phyloP scores from a whole-genome alignment of 208 protist genomes.

The Wallacemonas sp. region DNA sequence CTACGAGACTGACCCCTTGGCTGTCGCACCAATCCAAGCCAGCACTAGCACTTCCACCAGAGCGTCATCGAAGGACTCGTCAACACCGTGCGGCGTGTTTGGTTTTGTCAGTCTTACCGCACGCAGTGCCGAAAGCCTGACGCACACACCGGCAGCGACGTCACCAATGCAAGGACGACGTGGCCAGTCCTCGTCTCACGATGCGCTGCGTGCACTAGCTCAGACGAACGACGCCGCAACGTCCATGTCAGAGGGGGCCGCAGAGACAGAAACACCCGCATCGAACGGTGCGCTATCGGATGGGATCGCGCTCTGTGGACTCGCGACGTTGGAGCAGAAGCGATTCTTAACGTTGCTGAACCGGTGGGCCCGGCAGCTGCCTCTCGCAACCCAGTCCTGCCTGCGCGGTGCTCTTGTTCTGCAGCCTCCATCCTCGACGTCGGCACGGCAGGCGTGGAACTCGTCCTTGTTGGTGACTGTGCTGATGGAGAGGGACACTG shows the following conservation, averaged over 20 bases:
- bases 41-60: no score
- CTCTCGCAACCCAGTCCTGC: constrained; percentile 31
- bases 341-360: constrained; percentile 51
- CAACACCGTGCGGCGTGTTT: no score
- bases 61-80: no score
- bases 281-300: not conserved
- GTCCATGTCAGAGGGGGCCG: not conserved
- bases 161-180: no score
- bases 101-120: no score
- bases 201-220: not conserved
- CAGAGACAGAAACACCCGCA: not conserved
- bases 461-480: constrained; percentile 46
- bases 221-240: no score
- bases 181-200: no score
- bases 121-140: no score
- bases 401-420: constrained; percentile 52
- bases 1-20: no score
- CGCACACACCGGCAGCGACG: no score
- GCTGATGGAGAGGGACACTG: constrained; percentile 39
- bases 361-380: constrained; percentile 54
- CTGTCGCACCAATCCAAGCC: no score
- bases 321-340: constrained; percentile 80
- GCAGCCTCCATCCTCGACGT: constrained; percentile 30
- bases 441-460: not conserved
- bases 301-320: constrained; percentile 29